Percentiles rank a stretch among this genome's conserved stretches.
Evolutionary conservation across 23 red algal species (phyloP).

Genomic region (Rhodosorus marinus): DNA sequence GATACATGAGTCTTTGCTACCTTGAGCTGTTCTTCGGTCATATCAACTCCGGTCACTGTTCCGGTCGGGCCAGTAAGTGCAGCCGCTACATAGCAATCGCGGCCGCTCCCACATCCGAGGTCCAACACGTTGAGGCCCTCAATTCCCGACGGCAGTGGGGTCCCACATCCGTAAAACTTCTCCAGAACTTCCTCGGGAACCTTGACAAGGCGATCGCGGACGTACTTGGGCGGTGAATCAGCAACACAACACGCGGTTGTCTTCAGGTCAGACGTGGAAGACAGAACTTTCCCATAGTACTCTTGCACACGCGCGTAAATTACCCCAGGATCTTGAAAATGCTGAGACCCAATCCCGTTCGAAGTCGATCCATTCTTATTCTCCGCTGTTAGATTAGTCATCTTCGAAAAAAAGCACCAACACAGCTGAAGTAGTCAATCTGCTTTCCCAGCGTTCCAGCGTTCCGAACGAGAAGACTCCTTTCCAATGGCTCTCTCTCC

Average conservation of each 20-base stretch:
- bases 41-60: conserved; percentile 24
- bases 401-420: too few relatives aligned
- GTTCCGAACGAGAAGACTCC: too few relatives aligned
- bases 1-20: conserved; percentile 13
- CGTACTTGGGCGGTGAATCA: background rate
- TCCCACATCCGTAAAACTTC: conserved; percentile 41
- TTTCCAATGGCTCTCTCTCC: too few relatives aligned
- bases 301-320: too few relatives aligned
- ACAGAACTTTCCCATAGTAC: conserved; percentile 16
- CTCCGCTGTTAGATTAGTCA: too few relatives aligned
- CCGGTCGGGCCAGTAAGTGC: conserved; percentile 13
- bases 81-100: conserved; percentile 15
- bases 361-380: too few relatives aligned
- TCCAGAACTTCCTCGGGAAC: conserved; percentile 19
- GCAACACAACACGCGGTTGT: conserved; percentile 11
- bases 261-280: conserved; percentile 16
- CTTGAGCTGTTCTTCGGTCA: conserved; percentile 12
- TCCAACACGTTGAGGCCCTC: conserved; percentile 11
- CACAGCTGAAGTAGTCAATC: too few relatives aligned
- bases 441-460: too few relatives aligned
- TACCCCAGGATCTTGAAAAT: too few relatives aligned
- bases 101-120: conserved; percentile 30
- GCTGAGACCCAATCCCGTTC: too few relatives aligned
- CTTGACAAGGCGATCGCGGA: background rate
- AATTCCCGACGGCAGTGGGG: background rate